A percentile compares a stretch with the other conserved stretches of the same genome.
Conservation (phyloP, 2,329 filamentous ascomycete species). For the Calonectria crousiana region DNA sequence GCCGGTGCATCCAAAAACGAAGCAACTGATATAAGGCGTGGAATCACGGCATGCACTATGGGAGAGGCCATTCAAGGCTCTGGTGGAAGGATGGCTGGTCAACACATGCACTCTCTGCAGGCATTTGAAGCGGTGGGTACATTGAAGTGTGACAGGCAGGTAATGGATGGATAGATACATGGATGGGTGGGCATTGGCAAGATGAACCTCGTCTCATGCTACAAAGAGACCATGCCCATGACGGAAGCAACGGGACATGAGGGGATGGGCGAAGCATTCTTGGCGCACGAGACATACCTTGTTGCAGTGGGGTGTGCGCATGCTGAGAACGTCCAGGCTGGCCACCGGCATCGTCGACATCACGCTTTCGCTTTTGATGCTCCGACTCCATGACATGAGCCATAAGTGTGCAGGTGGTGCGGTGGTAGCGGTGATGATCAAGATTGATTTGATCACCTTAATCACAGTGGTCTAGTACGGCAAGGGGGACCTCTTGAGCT, state of each 20-base stretch:
- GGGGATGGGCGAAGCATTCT: slow-evolving; percentile 30
- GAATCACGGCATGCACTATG: slow-evolving; percentile 20
- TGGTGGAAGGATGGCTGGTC: background rate
- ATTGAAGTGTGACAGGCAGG: background rate
- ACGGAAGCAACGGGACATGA: slow-evolving; percentile 34
- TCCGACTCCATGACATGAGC: slow-evolving; percentile 57
- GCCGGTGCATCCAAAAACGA: slow-evolving; percentile 31
- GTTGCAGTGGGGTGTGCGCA: slow-evolving; percentile 53
- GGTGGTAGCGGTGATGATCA: slow-evolving; percentile 10
- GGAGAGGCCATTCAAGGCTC: background rate
- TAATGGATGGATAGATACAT: background rate
- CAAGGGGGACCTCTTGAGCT: slow-evolving; percentile 10
- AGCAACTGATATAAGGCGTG: background rate
- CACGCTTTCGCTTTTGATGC: slow-evolving; percentile 62
- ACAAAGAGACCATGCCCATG: slow-evolving; percentile 35
- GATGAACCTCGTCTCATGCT: slow-evolving; percentile 25
- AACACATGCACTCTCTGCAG: background rate
- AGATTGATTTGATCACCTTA: slow-evolving; percentile 12
- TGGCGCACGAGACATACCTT: slow-evolving; percentile 55
- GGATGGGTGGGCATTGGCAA: slow-evolving; percentile 1
- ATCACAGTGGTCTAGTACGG: slow-evolving; percentile 21
- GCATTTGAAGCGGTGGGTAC: background rate
- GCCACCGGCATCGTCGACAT: slow-evolving; percentile 57
- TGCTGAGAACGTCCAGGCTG: slow-evolving; percentile 56
- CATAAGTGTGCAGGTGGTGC: slow-evolving; percentile 46